Base-by-base conservation (phyloP, 495 filamentous ascomycete species). In the Oidiodendron maius region DNA sequence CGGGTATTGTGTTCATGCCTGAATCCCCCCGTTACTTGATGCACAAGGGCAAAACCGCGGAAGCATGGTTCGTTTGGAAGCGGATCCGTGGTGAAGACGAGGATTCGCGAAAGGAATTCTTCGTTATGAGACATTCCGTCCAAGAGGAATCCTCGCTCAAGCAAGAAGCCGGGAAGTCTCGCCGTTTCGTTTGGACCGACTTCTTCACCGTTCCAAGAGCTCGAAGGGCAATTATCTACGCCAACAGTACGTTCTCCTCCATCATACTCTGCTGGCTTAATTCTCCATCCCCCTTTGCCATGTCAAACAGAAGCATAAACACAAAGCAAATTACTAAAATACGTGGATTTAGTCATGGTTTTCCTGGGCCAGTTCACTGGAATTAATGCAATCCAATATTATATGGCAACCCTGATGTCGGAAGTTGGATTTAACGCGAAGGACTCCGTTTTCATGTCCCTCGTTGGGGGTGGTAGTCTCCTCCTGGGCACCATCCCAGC, bases 21-120 rank as follows among this genome's bases (percentile, higher is more conserved):
- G 84, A 88, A 64, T 84, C 81, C 23, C 85, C 85, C 18, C 80
- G 83, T 55, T 83, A 67, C 59, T 74, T 82, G 44, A 87, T 86
- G 70, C 77, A 81, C 44, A 67, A 73, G 40, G 84, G 85, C 28
- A 77, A 75, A 32, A 64, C 74, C 28, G 82, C 83, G 6, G 80
- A 82, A 48, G 85, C 88, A 1, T 82, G 72, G 62, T 62, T 57
- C 10, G 77, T 81, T n/a, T 82, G 78, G 78, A 79, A 77, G 52
- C 69, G 69, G 22, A 80, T 83, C 50, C 77, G 80, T 23, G 76
- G 76, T 12, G 70, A 71, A 46, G 60, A 67, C 12, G 56, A 64
- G 6, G 78, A 78, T 44, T 59, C 74, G 30, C 69, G 75, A 23
- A 72, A 75, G 18, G 79, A 83, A 54, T 82, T 82, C 67, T 72